These are phyloP conservation scores for Fusarium sp. DNA, from an alignment of 2,329 filamentous ascomycete genomes.

Conservation along the genomic window DNA sequence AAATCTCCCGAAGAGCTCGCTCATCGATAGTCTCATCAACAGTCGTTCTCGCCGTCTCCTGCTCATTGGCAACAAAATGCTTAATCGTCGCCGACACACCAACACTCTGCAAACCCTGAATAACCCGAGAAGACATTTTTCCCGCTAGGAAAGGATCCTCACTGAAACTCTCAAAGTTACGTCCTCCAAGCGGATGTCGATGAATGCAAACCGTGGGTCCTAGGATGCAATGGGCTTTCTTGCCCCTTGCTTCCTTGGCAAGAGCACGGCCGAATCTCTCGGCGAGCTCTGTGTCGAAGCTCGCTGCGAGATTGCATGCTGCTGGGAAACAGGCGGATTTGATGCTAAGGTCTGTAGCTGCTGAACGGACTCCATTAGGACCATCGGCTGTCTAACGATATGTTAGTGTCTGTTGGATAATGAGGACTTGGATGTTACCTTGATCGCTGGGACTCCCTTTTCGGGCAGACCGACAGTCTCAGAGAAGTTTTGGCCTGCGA, in stretches of 20 bases:
- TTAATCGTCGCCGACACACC: slow-evolving; percentile 58
- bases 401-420: neutral
- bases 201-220: slow-evolving; percentile 69
- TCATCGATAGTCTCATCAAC: slow-evolving; percentile 46
- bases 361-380: slow-evolving; percentile 49
- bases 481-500: slow-evolving; percentile 39
- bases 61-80: slow-evolving; percentile 59
- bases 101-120: slow-evolving; percentile 56
- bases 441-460: slow-evolving; percentile 35
- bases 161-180: slow-evolving; percentile 60
- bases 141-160: slow-evolving; percentile 60
- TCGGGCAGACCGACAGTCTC: slow-evolving; percentile 30
- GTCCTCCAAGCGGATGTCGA: slow-evolving; percentile 58
- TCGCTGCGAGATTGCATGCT: slow-evolving; percentile 63
- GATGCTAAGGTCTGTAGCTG: slow-evolving; percentile 43
- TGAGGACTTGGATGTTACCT: neutral
- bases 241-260: slow-evolving; percentile 63
- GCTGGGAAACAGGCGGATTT: slow-evolving; percentile 47
- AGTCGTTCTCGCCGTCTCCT: slow-evolving; percentile 45
- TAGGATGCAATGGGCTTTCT: slow-evolving; percentile 77
- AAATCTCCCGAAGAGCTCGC: slow-evolving; percentile 51
- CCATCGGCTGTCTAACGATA: slow-evolving; percentile 41
- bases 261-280: slow-evolving; percentile 66
- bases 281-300: slow-evolving; percentile 69
- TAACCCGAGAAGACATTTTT: slow-evolving; percentile 54